Evolutionary conservation across 805 yeast species (phyloP), one percentile per base, ranked within the genome.

Genomic region (Candida hungchunana): DNA sequence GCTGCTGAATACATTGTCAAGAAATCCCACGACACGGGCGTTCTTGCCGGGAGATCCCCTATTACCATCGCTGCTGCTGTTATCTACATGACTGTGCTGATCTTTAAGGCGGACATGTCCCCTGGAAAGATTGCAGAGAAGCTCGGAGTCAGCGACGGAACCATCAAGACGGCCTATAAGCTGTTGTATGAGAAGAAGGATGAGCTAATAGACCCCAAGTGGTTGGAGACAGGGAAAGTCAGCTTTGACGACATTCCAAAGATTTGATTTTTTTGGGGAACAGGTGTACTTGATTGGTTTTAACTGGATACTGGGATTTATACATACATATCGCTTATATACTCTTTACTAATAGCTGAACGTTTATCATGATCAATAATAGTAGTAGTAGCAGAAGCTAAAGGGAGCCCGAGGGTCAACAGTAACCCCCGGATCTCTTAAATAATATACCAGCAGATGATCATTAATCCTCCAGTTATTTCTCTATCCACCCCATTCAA

Each of bases 11-110:
- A 82, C 52, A 87, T 93, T 48, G 96, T 97, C 3, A 78, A 87
- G 56, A 73, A 82, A 47, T 87, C 95, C 53, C 84, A 86, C 55
- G 95, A 85, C 44, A 81, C 82, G 43, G 96, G 97, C 37, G 94
- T 90, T 25, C 70, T 93, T 53, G 97, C 95, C 13, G 97, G 98
- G 51, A 75, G 96, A 48, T 85, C 96, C 4, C 98, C 98, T 19
- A 89, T 89, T 36, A 90, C 98, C 24, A 87, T 93, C 55, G 97
- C 97, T 0, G 97, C 97, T 7, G 94, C 97, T 1, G 95, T 93
- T 5, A 90, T 93, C 32, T 93, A 90, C 63, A 81, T 93, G 84
- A 85, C 96, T 6, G 83, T 90, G 4, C 66, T 85, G n/a, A 64
- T 93, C n/a, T 89, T 89, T 58, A 83, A 83, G 29, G 79, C 81